Evolutionary conservation across 73 alveolate genomes (phyloP), one percentile per base, ranked within the genome.

Genomic region (Tetrahymena thermophila): DNA sequence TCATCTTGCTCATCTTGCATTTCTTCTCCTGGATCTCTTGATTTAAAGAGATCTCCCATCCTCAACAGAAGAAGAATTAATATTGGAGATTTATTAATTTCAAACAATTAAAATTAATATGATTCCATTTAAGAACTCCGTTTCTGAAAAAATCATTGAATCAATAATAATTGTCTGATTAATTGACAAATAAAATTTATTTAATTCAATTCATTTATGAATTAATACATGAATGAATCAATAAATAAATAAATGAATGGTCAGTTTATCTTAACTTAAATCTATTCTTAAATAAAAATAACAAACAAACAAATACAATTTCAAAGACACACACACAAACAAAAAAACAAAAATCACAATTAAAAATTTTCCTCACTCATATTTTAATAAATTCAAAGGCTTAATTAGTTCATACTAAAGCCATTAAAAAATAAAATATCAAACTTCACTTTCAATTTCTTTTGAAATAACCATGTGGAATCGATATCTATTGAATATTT

Each of bases 11-110:
- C 89, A 7, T 71, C 89, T 4, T 71, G 89, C 37, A 10, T 71
- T 31, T 71, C 89, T 71, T 71, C 89, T 71, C 89, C 89, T 71
- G 89, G 89, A 71, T 71, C 89, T 71, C 89, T 71, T 21, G 89
- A 71, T 71, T 71, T 71, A 71, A 71, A 71, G 37, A 71, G 89
- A 71, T 71, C 89, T 31, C 89, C 89, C 35, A 71, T 71, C 37
- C 89, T 71, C 37, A 71, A n/a, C 40, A 71, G 89, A n/a, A 71
- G 89, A 71, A 71, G 89, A 71, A 71, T 71, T 71, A 71, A 71
- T 21, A 25, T 71, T 31, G 89, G 89, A 5, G 89, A 71, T 19
- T 71, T 71, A 25, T 71, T 71, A 71, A 71, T n/a, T 50, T 50
- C 23, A 50, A 50, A 50, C 9, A n/a, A 34, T 13, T 71, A 71